Evolutionary conservation across 164 flowering plant species (phyloP).

Genomic region (Nelumbo lutea): DNA sequence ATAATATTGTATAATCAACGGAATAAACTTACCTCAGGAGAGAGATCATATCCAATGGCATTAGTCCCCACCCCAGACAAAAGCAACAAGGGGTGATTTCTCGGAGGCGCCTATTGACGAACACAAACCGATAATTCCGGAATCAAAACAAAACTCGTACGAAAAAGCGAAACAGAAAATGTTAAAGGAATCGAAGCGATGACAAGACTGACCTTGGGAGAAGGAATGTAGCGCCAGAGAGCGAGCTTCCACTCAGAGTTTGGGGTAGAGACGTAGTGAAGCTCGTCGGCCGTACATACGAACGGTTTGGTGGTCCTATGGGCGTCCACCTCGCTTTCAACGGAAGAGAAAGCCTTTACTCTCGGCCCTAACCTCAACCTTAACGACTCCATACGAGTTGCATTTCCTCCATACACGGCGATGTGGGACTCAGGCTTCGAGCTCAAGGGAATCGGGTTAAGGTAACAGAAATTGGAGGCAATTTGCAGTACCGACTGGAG

Average conservation of each 20-base stretch:
- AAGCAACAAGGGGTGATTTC: constrained; percentile 90
- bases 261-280: constrained; percentile 72
- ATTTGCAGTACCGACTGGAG: constrained; percentile 37
- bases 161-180: background rate
- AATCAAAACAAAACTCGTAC: background rate
- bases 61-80: constrained; percentile 96
- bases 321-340: constrained; percentile 4
- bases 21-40: constrained; percentile 56
- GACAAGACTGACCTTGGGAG: constrained; percentile 46
- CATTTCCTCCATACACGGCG: constrained; percentile 2
- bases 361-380: background rate
- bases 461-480: constrained; percentile 36
- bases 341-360: background rate
- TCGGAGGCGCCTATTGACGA: constrained; percentile 51
- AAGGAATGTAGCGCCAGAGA: constrained; percentile 90
- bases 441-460: constrained; percentile 12
- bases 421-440: background rate
- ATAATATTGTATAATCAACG: too few relatives aligned
- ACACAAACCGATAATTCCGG: background rate
- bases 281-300: constrained; percentile 97
- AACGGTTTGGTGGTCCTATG: constrained; percentile 42
- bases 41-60: constrained; percentile 93
- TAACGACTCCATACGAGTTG: background rate
- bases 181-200: too few relatives aligned
- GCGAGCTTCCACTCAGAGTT: constrained; percentile 86